phyloP scores from a whole-genome alignment of 306 rosid species.

The Morella rubra region DNA sequence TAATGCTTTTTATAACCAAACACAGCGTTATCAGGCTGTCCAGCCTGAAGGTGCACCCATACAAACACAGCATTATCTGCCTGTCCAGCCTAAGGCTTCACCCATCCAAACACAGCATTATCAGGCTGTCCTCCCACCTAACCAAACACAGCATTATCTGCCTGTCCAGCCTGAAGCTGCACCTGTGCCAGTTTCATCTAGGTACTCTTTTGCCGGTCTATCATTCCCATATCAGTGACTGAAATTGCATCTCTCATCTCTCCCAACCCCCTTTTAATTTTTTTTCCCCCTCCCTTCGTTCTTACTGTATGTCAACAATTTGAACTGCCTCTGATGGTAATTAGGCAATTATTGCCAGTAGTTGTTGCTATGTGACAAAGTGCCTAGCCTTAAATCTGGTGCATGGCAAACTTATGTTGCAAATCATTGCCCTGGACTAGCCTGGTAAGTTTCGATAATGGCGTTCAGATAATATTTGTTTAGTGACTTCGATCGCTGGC shows the following conservation, averaged over 20 bases:
- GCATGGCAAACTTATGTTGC: not conserved
- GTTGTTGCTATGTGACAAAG: not conserved
- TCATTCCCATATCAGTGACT: constrained; percentile 46
- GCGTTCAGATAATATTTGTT: not conserved
- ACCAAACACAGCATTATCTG: constrained; percentile 23
- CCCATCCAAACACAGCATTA: constrained; percentile 22
- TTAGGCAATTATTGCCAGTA: not conserved
- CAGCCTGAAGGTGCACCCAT: constrained; percentile 22
- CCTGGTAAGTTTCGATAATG: not conserved
- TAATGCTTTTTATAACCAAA: constrained; percentile 42
- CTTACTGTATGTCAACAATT: not conserved
- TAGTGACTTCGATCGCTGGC: not conserved
- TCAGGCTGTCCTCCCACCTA: constrained; percentile 12
- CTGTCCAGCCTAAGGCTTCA: constrained; percentile 25
- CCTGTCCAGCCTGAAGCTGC: constrained; percentile 31
- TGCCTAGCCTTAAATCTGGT: not conserved
- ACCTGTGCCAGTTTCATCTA: constrained; percentile 54
- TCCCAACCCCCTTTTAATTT: too few relatives aligned
- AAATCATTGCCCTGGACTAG: not conserved
- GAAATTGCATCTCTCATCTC: constrained; percentile 6
- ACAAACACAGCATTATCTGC: constrained; percentile 27
- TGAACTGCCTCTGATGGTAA: not conserved
- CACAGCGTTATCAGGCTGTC: constrained; percentile 27
- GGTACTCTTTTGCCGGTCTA: constrained; percentile 66
- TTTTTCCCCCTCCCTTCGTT: not conserved